Base-by-base conservation (phyloP, 164 flowering plant species). In the Aristolochia californica region DNA sequence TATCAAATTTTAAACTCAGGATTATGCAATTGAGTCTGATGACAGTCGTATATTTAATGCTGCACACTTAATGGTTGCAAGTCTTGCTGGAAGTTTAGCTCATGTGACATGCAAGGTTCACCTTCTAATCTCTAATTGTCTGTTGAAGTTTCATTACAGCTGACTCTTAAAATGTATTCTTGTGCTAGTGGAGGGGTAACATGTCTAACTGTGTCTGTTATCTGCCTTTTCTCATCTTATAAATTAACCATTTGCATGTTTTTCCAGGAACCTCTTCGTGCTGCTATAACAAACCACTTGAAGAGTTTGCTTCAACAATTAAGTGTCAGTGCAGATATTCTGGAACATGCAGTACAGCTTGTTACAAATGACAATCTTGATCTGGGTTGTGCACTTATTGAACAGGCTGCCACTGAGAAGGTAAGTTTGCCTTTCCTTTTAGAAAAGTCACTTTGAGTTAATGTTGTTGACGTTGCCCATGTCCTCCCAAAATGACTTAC, bases 51-150 rank as follows among this genome's bases (percentile, higher is more conserved):
- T 88, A 63, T 73, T 72, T 55, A 86, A 84, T 80, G 88, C 99
- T 43, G 99, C 99, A 38, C 96, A 88, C 61, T 74, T 85, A 75
- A 94, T 90, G 96, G 99, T 88, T 51, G 95, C 93, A 43, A 83
- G 97, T 66, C 72, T 94, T 60, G 88, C 99, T 20, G 99, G 97
- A 74, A 85, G 99, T 68, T 64, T 94, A 51, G 99, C 99, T 66
- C 99, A 94, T 81, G 99, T 90, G 22, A 94, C 99, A 34, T 94
- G 99, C 99, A 94, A 94, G 96, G 99, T 94, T 48, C 45, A 15
- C 15, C 24, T 22, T 63, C 26, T 44, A 23, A 10, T 51, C 25
- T 43, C n/a, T 24, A 13, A 49, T 12, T 14, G 1, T 18, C n/a
- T 15, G 51, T 44, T 40, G 40, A 34, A 8, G 40, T 34, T 34